These are phyloP conservation scores for Pythium insidiosum DNA, from an alignment of 352 stramenopile species.

Conservation along the genomic window DNA sequence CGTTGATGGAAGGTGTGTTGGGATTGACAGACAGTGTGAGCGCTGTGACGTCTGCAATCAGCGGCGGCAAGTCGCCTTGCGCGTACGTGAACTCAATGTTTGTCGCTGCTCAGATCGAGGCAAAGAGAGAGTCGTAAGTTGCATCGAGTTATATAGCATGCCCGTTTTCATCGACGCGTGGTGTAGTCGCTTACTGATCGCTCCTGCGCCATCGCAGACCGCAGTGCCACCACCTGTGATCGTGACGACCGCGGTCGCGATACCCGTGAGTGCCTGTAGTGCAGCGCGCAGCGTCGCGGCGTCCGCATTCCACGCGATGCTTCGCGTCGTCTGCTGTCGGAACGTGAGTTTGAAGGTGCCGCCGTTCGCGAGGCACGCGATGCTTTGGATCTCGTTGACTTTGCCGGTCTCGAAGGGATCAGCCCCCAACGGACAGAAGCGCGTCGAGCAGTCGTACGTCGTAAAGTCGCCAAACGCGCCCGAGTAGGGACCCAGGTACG, in stretches of 20 bases:
- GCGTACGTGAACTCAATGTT: slow-evolving; percentile 63
- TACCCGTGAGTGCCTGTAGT: slow-evolving; percentile 44
- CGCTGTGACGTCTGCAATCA: slow-evolving; percentile 25
- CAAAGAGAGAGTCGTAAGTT: too few species aligned
- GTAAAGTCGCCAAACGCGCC: slow-evolving; percentile 41
- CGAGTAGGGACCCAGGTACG: slow-evolving; percentile 64
- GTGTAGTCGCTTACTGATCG: slow-evolving; percentile 43
- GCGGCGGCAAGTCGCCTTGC: slow-evolving; percentile 43
- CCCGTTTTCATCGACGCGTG: too few species aligned
- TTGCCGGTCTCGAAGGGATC: slow-evolving; percentile 66
- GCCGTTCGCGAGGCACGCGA: slow-evolving; percentile 42
- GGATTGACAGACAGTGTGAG: slow-evolving; percentile 28
- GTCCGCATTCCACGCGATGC: slow-evolving; percentile 42
- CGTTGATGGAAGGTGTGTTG: slow-evolving; percentile 13
- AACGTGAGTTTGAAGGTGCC: slow-evolving; percentile 68
- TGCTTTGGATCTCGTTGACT: slow-evolving; percentile 64
- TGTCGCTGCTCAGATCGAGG: slow-evolving; percentile 29
- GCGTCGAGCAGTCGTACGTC: slow-evolving; percentile 61
- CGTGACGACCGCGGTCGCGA: slow-evolving; percentile 42
- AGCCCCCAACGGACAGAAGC: slow-evolving; percentile 85
- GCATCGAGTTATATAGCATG: too few species aligned
- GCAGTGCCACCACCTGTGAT: slow-evolving; percentile 25
- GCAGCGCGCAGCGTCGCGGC: slow-evolving; percentile 29
- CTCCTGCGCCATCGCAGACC: slow-evolving; percentile 27
- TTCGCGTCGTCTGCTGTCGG: slow-evolving; percentile 40